Base-by-base conservation (phyloP, 225 moss, liverwort and hornwort genomes). In the Pleurozium schreberi region DNA sequence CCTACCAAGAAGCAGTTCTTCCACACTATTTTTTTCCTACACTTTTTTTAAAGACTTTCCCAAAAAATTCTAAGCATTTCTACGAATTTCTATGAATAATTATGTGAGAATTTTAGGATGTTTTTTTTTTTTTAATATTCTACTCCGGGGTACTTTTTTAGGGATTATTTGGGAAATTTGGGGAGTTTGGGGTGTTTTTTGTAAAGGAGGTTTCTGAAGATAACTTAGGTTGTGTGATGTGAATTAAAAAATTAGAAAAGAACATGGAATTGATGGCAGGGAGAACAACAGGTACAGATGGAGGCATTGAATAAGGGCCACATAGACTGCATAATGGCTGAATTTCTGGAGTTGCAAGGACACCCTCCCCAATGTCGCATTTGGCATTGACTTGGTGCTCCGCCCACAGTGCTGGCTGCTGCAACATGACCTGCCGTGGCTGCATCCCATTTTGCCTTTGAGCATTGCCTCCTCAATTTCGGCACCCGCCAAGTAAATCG, bases 331-430 rank as follows among this genome's bases (percentile, higher is more conserved):
- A 22, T 81, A 82, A 82, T 82, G 63, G 47, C 62, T 43, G 47
- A 82, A 63, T 82, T 82, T 20, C 47, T 16, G 82, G 82, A 20
- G 47, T 13, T 47, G 82, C 64, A 80, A 79, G 67, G 86, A 83
- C 88, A 61, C 86, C 89, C 83, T 80, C 70, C 80, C 80, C 63
- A 61, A 81, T 50, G 88, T 66, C 27, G n/a, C 66, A 15, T 47
- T 81, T 14, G n/a, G 22, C 64, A 79, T 90, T 86, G 90, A 92
- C 90, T 90, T 90, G 86, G 88, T 79, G 57, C 55, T 47, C 81
- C 52, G 8, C 77, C 22, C 67, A 38, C 83, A 49, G 31, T 18
- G 65, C 63, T 62, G 62, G 57, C 55, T 55, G 55, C 26, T 27
- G 11, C 34, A 80, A 76, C 88, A 85, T 85, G 92, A 85, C 83